A percentile compares a stretch with the other conserved stretches of the same genome.
These are phyloP conservation scores for Oldenlandia corymbosa DNA, from an alignment of 257 asterid genomes.

Conservation along the genomic window DNA sequence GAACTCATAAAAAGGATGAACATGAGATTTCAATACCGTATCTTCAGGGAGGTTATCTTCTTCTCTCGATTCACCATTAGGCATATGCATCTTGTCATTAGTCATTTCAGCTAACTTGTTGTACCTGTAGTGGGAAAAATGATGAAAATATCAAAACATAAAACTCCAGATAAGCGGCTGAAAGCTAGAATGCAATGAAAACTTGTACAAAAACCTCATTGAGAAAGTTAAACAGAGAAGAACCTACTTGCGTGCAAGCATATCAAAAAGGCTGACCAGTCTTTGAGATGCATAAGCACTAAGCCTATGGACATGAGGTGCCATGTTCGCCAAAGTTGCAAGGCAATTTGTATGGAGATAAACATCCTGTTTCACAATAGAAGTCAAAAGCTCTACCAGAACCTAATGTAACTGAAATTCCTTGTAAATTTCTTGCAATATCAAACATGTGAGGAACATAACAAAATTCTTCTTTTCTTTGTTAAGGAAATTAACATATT, in stretches of 20 bases:
- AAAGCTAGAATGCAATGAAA: constrained; percentile 1
- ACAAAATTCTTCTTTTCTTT: not conserved
- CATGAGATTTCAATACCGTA: constrained; percentile 40
- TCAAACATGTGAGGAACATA: not conserved
- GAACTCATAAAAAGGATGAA: constrained; percentile 1
- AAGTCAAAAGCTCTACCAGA: constrained; percentile 15
- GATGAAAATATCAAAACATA: not conserved
- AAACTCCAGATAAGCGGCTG: constrained; percentile 3
- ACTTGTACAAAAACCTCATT: too few species aligned
- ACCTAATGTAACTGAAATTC: constrained; percentile 1
- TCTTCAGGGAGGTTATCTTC: constrained; percentile 72
- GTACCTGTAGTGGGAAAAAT: constrained; percentile 46
- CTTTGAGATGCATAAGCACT: constrained; percentile 92
- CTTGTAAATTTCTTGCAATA: too few species aligned
- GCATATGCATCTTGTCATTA: constrained; percentile 60
- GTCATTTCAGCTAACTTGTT: constrained; percentile 85
- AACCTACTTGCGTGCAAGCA: constrained; percentile 97
- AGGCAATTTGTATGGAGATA: constrained; percentile 92
- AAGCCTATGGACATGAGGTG: constrained; percentile 81
- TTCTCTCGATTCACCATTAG: constrained; percentile 49
- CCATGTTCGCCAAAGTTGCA: constrained; percentile 91
- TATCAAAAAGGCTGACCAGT: constrained; percentile 91
- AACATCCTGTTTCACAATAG: constrained; percentile 60
- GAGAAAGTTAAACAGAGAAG: constrained; percentile 16
- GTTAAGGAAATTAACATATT: not conserved